Base-by-base conservation (phyloP, 2,329 filamentous ascomycete species). In the Fusarium mundagurra region DNA sequence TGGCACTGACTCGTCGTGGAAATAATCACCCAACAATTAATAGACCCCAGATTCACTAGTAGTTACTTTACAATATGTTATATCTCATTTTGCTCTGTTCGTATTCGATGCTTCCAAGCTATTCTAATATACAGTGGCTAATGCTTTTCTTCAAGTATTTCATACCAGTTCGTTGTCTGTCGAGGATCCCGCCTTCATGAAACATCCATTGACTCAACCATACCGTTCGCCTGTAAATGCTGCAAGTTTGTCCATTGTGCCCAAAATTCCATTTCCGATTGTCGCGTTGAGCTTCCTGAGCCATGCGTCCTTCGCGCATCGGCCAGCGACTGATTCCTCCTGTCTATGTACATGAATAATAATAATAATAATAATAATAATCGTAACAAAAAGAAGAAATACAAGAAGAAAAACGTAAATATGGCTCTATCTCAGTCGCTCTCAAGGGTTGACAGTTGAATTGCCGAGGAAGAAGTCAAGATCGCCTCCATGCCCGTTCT, bases 401-500 rank as follows among this genome's bases (percentile, higher is more conserved):
- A 51, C 22, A 48, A 47, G 43, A 43, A 51, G 16, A 41, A 39
- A 22, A 47, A 27, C 14, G 43, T 17, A 47, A 55, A 34, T 17
- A 33, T 55, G n/a, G 24, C 18, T 10, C 34, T 24, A 34, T 54
- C 47, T 58, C 31, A 58, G 36, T 29, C 41, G 8, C 27, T n/a
- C 29, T 74, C 61, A 74, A 27, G 69, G 63, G 50, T 57, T 75
- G 34, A 57, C 54, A 10, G 66, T 71, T 13, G 79, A 68, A 29
- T 80, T 78, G 27, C 78, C 81, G 34, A 95, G 83, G 78, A 95
- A 95, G 82, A 94, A 95, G 80, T 96, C 93, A 77, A 96, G 84
- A 79, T 96, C 93, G 73, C 88, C 92, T 18, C 92, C 92, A 16
- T 91, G 89, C 1, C 92, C 93, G 59, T 89, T 86, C 47, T 87